A percentile compares a stretch with the other conserved stretches of the same genome.
Evolutionary conservation across 176 grass and related monocot genomes (phyloP).

Genomic region (Carex cristatella): DNA sequence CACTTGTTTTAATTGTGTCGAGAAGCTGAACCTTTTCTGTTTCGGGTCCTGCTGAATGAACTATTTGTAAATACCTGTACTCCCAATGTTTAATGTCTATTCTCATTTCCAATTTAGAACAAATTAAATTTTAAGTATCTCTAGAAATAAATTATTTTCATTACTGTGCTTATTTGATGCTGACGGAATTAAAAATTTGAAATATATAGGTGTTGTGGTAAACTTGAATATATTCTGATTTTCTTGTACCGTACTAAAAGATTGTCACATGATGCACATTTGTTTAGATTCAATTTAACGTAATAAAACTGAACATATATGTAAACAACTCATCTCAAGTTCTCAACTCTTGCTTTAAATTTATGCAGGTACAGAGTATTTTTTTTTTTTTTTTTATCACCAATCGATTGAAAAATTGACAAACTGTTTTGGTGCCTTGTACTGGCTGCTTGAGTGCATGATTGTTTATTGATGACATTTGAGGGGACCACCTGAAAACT

Average conservation of each 20-base stretch:
- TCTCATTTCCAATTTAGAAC: conserved; percentile 10
- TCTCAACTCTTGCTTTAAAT: not conserved
- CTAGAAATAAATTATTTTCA: not conserved
- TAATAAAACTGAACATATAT: not conserved
- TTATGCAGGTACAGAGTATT: not conserved
- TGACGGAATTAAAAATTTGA: not conserved
- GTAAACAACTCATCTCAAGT: not conserved
- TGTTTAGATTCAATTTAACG: not conserved
- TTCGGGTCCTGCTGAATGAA: conserved; percentile 15
- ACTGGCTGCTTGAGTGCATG: not conserved
- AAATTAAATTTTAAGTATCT: conserved; percentile 10
- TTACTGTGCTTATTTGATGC: not conserved
- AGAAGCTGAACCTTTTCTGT: conserved; percentile 5
- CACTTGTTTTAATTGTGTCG: conserved; percentile 12
- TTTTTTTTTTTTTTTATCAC: not conserved
- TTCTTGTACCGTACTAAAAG: not conserved
- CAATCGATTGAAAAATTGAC: not conserved
- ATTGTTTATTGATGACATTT: not conserved
- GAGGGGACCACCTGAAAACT: not conserved
- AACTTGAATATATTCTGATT: not conserved
- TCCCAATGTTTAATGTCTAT: conserved; percentile 22
- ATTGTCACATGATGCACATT: not conserved
- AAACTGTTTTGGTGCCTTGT: not conserved
- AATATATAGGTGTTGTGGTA: not conserved
- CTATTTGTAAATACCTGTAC: conserved; percentile 28